Evolutionary conservation across 129 eudicot genomes (phyloP), one percentile per base, ranked within the genome.

Genomic region (Kitagawia praeruptora): DNA sequence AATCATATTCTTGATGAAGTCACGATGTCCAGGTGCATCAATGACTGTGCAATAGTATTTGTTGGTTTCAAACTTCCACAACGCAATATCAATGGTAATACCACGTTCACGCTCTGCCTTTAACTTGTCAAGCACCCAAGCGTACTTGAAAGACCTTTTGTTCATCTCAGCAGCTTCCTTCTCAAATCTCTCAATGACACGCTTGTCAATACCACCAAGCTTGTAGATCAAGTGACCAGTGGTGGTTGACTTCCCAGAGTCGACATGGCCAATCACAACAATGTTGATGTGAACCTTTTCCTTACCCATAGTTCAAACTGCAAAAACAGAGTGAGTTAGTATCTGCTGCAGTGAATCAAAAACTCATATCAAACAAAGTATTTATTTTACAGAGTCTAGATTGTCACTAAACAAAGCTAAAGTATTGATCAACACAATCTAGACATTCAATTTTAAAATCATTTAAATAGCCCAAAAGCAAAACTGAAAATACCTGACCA

Each of bases 21-120:
- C 85, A 34, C 85, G 78, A 74, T 82, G 85, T 56, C 85, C 85
- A 70, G 85, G 85, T 19, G 85, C 85, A 82, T 82, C 85, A 72
- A 82, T 82, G 67, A 82, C 85, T 1, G 85, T 82, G 76, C 85
- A 82, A n/a, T 82, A 82, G 82, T 82, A 82, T 70, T 78, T 82
- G 75, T 81, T 82, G 37, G 85, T 82, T 78, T 82, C 85, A 3
- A 82, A 82, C 79, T 82, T 82, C 85, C 85, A 82, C 75, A 82
- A 78, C 18, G 85, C 85, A 78, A 82, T 82, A 58, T 82, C 85
- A 58, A 82, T 82, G 75, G 85, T 82, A 61, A 82, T 82, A 78
- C 85, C 85, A 82, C 85, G 85, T 18, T 82, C 85, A 73, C 85
- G 85, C 82, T 82, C 85, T 1, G 85, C 85, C 85, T 82, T 82